phyloP scores from a whole-genome alignment of 441 rosid genomes.

The Erodium moschatum region DNA sequence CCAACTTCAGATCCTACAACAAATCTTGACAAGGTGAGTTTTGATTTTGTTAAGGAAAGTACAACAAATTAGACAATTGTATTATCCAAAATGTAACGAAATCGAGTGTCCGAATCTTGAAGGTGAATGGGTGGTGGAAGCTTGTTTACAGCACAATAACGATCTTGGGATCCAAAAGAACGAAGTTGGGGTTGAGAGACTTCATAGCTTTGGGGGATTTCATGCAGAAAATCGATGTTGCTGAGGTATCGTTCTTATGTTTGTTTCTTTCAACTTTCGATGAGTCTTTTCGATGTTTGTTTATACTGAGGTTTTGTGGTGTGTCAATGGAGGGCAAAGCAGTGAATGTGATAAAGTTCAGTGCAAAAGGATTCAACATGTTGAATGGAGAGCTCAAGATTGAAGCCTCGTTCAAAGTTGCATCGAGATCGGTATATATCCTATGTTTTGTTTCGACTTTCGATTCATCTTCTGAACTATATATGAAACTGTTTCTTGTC shows the following conservation, averaged over 20 bases:
- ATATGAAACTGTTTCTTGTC: not conserved
- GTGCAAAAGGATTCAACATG: slow-evolving; percentile 58
- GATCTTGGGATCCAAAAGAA: slow-evolving; percentile 61
- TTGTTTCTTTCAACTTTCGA: too few species aligned
- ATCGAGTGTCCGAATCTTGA: slow-evolving; percentile 17
- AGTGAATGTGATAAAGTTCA: slow-evolving; percentile 69
- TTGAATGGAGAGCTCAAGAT: slow-evolving; percentile 60
- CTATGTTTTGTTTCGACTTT: too few species aligned
- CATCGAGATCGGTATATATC: slow-evolving; percentile 52
- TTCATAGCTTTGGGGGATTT: slow-evolving; percentile 68
- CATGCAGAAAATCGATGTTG: slow-evolving; percentile 56
- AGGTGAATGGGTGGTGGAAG: slow-evolving; percentile 74
- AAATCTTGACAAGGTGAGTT: slow-evolving; percentile 47
- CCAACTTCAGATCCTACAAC: slow-evolving; percentile 62
- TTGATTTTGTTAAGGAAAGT: not conserved
- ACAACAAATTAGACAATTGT: too few species aligned
- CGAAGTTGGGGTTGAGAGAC: slow-evolving; percentile 76
- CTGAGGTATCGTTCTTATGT: slow-evolving; percentile 42
- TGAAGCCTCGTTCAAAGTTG: slow-evolving; percentile 55
- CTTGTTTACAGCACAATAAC: slow-evolving; percentile 68
- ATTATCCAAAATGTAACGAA: not conserved
- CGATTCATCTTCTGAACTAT: too few species aligned
- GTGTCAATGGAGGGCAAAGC: slow-evolving; percentile 71
- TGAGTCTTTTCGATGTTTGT: too few species aligned
- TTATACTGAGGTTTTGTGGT: slow-evolving; percentile 24